Base-by-base conservation (phyloP, 345 rosid genomes). In the Populus tremula region DNA sequence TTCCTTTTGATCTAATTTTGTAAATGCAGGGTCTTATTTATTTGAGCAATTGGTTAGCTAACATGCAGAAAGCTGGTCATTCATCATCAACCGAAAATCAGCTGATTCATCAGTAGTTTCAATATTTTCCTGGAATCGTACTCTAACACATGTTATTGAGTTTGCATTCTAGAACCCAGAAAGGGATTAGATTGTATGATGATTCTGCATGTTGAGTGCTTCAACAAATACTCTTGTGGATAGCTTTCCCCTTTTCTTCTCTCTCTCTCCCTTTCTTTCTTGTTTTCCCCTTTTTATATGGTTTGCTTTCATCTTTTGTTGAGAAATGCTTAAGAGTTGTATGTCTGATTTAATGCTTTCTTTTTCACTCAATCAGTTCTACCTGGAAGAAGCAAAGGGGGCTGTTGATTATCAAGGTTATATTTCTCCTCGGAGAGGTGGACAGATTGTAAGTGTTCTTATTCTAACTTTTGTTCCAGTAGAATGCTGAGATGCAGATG, bases 351-450 rank as follows among this genome's bases (percentile, higher is more conserved):
- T 61, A 14, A 3, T 38, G 12, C 23, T 56, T 20, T 36, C 63
- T 11, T 59, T 73, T 70, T 74, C 9, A 38, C 75, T n/a, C 67
- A 14, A 39, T 50, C 84, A 93, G 97, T 92, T 93, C 82, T 93
- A 88, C 81, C 81, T 92, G 16, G 98, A 95, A 82, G 99, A 95
- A 89, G 96, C 94, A 27, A 93, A 95, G 88, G 98, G 98, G 61
- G 79, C 66, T 0, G 90, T 95, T 36, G 91, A 95, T 76, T 93
- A 95, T 53, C 98, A 95, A 85, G 98, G 99, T 31, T 93, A 92
- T 72, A 92, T 95, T 77, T 91, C 88, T 39, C 98, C 97, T 20
- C 82, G 91, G 31, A 85, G 92, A 8, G 89, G 89, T 6, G 93
- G 98, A n/a, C 86, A 93, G 79, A 78, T 80, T 39, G 99, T 93